A percentile compares a stretch with the other conserved stretches of the same genome.
Conservation (phyloP, 2,329 filamentous ascomycete species). For the Trichoderma sp. region DNA sequence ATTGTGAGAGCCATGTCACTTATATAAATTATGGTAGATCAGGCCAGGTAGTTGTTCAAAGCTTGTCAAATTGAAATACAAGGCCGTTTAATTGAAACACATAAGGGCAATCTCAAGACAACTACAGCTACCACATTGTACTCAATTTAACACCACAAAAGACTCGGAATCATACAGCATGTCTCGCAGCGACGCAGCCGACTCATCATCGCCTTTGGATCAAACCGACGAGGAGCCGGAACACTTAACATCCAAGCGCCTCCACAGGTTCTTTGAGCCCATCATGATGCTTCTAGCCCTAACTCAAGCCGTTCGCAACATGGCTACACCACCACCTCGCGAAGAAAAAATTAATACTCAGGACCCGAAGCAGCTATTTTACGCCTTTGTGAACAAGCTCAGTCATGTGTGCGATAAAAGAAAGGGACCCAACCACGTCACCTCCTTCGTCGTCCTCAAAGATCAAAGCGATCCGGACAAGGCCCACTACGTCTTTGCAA, state of each 20-base stretch:
- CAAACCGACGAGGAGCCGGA: neutral
- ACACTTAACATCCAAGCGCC: too few species aligned
- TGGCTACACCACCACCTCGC: neutral
- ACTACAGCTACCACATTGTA: too few species aligned
- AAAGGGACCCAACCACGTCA: conserved; percentile 1
- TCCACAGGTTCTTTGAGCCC: neutral
- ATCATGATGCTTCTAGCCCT: neutral
- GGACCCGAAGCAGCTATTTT: neutral
- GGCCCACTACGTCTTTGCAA: neutral
- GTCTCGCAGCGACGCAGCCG: neutral
- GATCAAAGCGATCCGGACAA: neutral
- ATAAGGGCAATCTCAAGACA: too few species aligned
- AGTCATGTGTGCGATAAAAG: neutral
- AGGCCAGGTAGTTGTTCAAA: too few species aligned
- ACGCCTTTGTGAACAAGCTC: neutral
- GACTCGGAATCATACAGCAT: too few species aligned
- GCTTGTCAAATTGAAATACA: too few species aligned
- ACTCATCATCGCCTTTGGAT: neutral
- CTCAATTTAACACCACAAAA: too few species aligned
- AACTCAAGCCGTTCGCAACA: neutral
- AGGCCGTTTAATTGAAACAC: too few species aligned
- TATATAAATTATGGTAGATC: too few species aligned
- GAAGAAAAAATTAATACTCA: neutral
- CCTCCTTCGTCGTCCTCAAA: neutral
- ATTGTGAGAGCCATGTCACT: too few species aligned